Evolutionary conservation across 441 rosid genomes (phyloP), one percentile per base, ranked within the genome.

Genomic region (Hura crepitans): DNA sequence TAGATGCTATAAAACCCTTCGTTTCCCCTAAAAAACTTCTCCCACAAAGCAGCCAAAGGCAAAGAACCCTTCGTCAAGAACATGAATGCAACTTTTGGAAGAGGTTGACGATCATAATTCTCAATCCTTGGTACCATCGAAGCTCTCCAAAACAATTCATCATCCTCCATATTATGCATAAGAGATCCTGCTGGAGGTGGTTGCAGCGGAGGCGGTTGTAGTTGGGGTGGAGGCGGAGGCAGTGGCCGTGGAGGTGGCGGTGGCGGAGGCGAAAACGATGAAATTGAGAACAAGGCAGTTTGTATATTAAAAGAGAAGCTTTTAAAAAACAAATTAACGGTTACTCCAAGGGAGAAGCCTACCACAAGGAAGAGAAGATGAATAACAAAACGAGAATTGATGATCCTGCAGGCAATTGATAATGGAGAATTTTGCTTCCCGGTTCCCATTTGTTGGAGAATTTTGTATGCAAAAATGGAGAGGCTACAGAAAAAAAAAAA

Each of bases 41-140:
- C 84, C 82, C 82, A 83, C 20, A 79, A 28, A 0, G 67, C 74
- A 23, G 77, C 77, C 72, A 80, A 47, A 9, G 81, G 82, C 20
- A 83, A 7, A 20, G 43, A 42, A 20, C 81, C 84, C 35, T 76
- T 55, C 4, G 78, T 77, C 70, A 83, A 74, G 75, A 80, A 84
- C 85, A 82, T 84, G 66, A 94, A 94, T 0, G 98, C 97, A 45
- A 94, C 79, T 58, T 92, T 92, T 0, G 91, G 86, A 43, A 81
- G 83, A 30, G 88, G 75, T 2, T 73, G 55, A 68, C 69, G 85
- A 0, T 90, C 88, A 79, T 68, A 82, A 50, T 66, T 82, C 0
- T 66, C 70, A 45, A 79, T 80, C 50, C 72, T 75, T 2, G 92
- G 95, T 42, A 81, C 81, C 96, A 86, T 72, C 0, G 97, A 86